These are phyloP conservation scores for Mycena venus DNA, from an alignment of 768 basidiomycete species.

Conservation along the genomic window DNA sequence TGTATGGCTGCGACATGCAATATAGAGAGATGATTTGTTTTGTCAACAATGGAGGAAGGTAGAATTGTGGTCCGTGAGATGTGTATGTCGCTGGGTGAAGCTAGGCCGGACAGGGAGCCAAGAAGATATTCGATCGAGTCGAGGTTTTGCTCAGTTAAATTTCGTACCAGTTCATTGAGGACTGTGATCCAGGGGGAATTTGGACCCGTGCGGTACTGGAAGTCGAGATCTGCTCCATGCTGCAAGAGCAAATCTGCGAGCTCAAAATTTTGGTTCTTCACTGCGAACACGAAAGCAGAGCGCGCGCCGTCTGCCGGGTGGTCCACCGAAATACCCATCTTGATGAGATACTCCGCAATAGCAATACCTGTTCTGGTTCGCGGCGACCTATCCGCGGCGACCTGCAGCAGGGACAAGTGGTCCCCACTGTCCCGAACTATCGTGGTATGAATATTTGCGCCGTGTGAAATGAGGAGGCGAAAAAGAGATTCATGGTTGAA, in stretches of 20 bases:
- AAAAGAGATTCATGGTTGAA: constrained; percentile 17
- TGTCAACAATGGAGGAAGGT: constrained; percentile 1
- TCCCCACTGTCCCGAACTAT: neutral
- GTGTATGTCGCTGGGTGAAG: no score
- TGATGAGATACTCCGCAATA: constrained; percentile 1
- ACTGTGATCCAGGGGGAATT: neutral
- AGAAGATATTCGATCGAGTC: constrained; percentile 9
- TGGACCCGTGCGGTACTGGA: constrained; percentile 6
- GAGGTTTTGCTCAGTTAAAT: constrained; percentile 18
- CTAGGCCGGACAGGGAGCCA: neutral
- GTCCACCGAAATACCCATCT: constrained; percentile 22
- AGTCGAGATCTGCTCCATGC: constrained; percentile 19
- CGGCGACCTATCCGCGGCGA: neutral
- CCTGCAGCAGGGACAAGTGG: neutral
- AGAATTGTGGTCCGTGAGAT: no score
- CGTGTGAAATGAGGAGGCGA: constrained; percentile 17
- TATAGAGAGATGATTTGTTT: neutral
- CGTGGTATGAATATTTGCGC: constrained; percentile 3
- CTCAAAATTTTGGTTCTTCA: constrained; percentile 20
- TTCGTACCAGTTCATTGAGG: constrained; percentile 7
- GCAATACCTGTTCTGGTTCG: neutral
- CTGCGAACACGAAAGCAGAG: constrained; percentile 22
- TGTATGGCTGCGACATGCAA: constrained; percentile 5
- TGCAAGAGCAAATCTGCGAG: constrained; percentile 9
- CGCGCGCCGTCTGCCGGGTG: neutral